Evolutionary conservation across 2,329 filamentous ascomycete species (phyloP).

Genomic region (Escovopsis sp.): DNA sequence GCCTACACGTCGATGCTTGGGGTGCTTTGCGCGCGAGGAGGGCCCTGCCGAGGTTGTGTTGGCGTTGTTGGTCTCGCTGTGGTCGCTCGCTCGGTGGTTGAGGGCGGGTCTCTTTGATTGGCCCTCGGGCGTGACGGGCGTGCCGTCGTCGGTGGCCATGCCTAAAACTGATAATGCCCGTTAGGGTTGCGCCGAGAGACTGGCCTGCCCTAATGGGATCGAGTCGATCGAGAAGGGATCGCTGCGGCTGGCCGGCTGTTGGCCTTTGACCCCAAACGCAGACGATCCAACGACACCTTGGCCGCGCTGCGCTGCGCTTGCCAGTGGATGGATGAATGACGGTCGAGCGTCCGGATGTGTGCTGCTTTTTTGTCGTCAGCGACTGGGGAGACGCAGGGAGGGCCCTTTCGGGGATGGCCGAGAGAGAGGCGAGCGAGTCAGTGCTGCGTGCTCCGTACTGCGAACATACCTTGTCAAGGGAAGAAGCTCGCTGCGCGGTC

Average conservation of each 20-base stretch:
- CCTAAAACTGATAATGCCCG: conserved; percentile 6
- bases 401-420: background rate
- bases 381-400: background rate
- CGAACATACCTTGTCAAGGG: too few species aligned
- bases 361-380: background rate
- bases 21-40: conserved; percentile 15
- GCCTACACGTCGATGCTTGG: conserved; percentile 22
- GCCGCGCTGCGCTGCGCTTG: too few species aligned
- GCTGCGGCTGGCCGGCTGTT: background rate
- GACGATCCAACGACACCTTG: background rate
- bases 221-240: background rate
- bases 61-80: conserved; percentile 15
- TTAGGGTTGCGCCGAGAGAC: conserved; percentile 1
- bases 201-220: background rate
- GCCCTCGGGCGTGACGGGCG: conserved; percentile 27
- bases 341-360: background rate
- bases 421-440: background rate
- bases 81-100: conserved; percentile 17
- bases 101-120: conserved; percentile 40
- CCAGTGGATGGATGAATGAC: background rate
- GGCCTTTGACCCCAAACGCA: background rate
- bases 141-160: conserved; percentile 33
- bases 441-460: background rate
- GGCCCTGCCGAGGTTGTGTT: conserved; percentile 10
- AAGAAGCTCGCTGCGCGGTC: too few species aligned